These are phyloP conservation scores for Kockovaella imperatae DNA, from an alignment of 768 basidiomycete genomes.

Conservation along the genomic window DNA sequence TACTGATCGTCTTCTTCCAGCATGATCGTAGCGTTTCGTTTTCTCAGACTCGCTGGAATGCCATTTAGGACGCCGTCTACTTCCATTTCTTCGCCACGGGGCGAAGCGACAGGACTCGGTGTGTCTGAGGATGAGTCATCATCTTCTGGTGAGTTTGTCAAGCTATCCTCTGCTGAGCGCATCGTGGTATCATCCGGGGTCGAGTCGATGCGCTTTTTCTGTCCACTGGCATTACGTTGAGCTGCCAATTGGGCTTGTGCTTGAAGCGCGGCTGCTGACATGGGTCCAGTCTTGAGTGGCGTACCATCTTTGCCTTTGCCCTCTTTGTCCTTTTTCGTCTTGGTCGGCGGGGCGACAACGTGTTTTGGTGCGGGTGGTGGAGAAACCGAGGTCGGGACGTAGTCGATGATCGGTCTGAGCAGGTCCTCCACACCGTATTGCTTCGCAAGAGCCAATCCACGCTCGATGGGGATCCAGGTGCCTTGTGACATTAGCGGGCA, in stretches of 20 bases:
- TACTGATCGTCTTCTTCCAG: conserved; percentile 30
- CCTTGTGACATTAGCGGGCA: conserved; percentile 51
- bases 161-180: conserved; percentile 12
- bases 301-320: conserved; percentile 22
- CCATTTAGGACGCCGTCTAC: conserved; percentile 17
- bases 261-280: conserved; percentile 32
- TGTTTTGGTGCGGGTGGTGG: conserved; percentile 91
- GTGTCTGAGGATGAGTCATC: conserved; percentile 24
- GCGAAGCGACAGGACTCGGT: conserved; percentile 21
- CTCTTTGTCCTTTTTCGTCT: conserved; percentile 42
- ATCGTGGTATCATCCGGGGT: conserved; percentile 23
- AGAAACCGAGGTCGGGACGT: conserved; percentile 73
- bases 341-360: conserved; percentile 61
- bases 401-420: conserved; percentile 89
- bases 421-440: conserved; percentile 86
- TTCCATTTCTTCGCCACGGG: conserved; percentile 13
- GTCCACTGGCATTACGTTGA: conserved; percentile 3
- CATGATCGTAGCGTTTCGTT: conserved; percentile 28
- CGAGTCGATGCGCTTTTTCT: conserved; percentile 9
- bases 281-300: conserved; percentile 27
- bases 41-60: conserved; percentile 12
- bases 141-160: conserved; percentile 22
- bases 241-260: conserved; percentile 31
- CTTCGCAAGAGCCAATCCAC: conserved; percentile 73
- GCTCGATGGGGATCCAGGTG: conserved; percentile 95